Percentiles rank a stretch among this genome's conserved stretches.
phyloP scores from a whole-genome alignment of 306 rosid genomes.

The Cucurbita maxima region DNA sequence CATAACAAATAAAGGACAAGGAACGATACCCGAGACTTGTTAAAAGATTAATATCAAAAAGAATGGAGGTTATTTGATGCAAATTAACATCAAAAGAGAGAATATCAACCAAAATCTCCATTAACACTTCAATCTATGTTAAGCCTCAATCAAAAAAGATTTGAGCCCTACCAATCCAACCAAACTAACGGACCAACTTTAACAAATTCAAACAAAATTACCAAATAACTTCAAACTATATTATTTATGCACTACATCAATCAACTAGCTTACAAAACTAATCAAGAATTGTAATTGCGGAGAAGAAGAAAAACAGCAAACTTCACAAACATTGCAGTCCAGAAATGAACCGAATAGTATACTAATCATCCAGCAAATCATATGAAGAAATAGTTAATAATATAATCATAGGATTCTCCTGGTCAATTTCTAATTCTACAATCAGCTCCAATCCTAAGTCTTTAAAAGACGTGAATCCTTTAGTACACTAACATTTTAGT shows the following conservation, averaged over 20 bases:
- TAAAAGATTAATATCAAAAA: too few species aligned
- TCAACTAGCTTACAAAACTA: too few species aligned
- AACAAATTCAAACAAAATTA: too few species aligned
- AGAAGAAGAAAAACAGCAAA: neutral
- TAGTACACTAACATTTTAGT: neutral
- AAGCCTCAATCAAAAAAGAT: too few species aligned
- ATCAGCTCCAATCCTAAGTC: neutral
- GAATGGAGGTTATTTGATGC: too few species aligned
- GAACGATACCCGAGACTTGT: too few species aligned
- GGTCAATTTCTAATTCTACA: neutral
- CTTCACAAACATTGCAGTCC: neutral
- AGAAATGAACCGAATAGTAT: neutral
- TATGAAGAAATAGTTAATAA: neutral
- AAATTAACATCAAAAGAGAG: too few species aligned
- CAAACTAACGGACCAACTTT: too few species aligned
- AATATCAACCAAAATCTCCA: too few species aligned
- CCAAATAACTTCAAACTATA: neutral
- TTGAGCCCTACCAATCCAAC: too few species aligned
- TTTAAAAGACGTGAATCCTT: neutral
- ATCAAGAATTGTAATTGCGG: neutral
- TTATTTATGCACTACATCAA: neutral
- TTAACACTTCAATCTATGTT: too few species aligned
- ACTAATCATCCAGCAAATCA: neutral
- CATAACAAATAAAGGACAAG: too few species aligned
- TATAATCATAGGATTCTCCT: neutral